Evolutionary conservation across 2,329 filamentous ascomycete species (phyloP).

Genomic region (Hymenoscyphus linearis): DNA sequence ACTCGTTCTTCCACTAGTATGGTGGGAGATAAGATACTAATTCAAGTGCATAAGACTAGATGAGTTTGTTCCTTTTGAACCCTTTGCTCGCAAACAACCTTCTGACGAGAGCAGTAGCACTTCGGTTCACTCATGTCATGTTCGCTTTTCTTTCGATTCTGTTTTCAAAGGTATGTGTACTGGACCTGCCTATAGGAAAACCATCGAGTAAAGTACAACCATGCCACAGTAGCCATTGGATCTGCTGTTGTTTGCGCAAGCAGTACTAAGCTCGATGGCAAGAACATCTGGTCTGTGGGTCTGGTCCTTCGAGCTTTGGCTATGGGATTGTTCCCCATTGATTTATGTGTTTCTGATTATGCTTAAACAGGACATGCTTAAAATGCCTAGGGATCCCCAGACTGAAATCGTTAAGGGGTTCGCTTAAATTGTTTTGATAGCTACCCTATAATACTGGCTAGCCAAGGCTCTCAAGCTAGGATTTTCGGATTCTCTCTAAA

Average conservation of each 20-base stretch:
- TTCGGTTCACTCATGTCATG: neutral
- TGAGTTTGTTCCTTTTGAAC: neutral
- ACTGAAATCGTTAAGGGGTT: slow-evolving; percentile 7
- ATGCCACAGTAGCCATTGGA: neutral
- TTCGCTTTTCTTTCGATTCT: neutral
- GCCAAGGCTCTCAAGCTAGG: neutral
- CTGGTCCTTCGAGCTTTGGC: neutral
- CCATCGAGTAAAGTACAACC: neutral
- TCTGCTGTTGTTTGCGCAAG: neutral
- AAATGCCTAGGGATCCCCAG: slow-evolving; percentile 13
- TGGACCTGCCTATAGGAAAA: neutral
- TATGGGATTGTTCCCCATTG: neutral
- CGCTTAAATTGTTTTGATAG: slow-evolving; percentile 1
- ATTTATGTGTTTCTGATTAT: slow-evolving; percentile 4
- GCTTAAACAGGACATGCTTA: slow-evolving; percentile 15
- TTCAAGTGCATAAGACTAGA: neutral
- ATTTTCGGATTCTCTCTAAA: neutral
- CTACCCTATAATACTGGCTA: neutral
- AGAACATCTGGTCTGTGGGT: slow-evolving; percentile 1
- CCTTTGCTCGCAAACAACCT: neutral
- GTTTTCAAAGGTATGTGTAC: neutral
- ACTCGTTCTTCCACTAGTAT: neutral
- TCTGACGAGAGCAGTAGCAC: neutral
- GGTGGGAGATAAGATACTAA: neutral
- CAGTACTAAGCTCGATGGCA: neutral